These are phyloP conservation scores for Tranzscheliella williamsii DNA, from an alignment of 1,284 basidiomycete genomes.

Conservation along the genomic window DNA sequence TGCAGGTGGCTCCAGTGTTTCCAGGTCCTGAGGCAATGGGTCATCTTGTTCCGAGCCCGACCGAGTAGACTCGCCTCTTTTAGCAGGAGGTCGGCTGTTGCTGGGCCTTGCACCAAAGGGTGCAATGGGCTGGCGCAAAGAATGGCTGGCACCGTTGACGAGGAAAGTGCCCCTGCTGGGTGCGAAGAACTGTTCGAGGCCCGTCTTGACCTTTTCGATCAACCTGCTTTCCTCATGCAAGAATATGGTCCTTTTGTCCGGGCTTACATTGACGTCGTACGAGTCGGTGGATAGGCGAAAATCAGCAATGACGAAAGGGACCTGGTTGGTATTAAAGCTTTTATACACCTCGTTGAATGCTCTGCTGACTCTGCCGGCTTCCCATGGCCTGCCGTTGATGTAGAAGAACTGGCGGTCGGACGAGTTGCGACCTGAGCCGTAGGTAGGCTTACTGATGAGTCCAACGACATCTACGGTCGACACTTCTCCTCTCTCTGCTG, in stretches of 20 bases:
- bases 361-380: slow-evolving; percentile 61
- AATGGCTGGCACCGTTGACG: slow-evolving; percentile 37
- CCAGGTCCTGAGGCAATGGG: no score
- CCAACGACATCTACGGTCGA: slow-evolving; percentile 69
- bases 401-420: slow-evolving; percentile 91
- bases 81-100: no score
- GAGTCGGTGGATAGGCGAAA: slow-evolving; percentile 78
- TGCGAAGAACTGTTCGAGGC: slow-evolving; percentile 71
- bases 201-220: slow-evolving; percentile 66
- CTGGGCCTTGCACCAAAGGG: no score
- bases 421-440: slow-evolving; percentile 68
- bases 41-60: no score
- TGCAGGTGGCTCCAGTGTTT: no score
- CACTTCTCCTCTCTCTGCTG: slow-evolving; percentile 10
- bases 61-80: no score
- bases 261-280: slow-evolving; percentile 93
- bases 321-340: slow-evolving; percentile 43
- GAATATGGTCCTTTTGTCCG: slow-evolving; percentile 93
- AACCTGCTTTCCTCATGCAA: slow-evolving; percentile 85
- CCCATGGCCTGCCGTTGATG: slow-evolving; percentile 89
- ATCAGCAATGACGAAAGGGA: slow-evolving; percentile 80
- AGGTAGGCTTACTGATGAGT: slow-evolving; percentile 75
- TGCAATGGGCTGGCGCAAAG: no score
- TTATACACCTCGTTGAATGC: slow-evolving; percentile 58
- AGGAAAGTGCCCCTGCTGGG: slow-evolving; percentile 71